A percentile compares a stretch with the other conserved stretches of the same genome.
phyloP scores from a whole-genome alignment of 1,284 basidiomycete species.

The Termitomyces sp. region DNA sequence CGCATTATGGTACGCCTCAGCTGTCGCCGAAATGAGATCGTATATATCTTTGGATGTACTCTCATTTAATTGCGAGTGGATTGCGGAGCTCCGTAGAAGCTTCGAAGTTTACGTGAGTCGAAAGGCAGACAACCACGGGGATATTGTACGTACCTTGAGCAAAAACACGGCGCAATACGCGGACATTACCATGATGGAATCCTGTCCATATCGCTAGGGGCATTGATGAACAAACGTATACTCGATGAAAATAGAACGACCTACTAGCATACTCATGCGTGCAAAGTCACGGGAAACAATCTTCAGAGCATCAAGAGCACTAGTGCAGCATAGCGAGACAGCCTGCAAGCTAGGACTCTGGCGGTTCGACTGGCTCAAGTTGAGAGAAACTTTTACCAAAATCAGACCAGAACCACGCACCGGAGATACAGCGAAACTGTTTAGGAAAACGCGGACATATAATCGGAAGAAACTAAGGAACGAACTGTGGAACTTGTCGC shows the following conservation, averaged over 20 bases:
- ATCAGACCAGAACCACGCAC: slow-evolving; percentile 31
- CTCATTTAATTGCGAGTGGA: slow-evolving; percentile 49
- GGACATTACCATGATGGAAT: slow-evolving; percentile 77
- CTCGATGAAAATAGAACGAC: slow-evolving; percentile 21
- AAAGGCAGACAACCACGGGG: slow-evolving; percentile 7
- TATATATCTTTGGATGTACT: slow-evolving; percentile 60
- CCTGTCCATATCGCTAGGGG: slow-evolving; percentile 71
- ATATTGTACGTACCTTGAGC: slow-evolving; percentile 48
- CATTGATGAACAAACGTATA: not conserved
- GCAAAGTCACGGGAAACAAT: slow-evolving; percentile 72
- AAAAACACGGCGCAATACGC: slow-evolving; percentile 78
- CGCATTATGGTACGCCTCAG: slow-evolving; percentile 70
- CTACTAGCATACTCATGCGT: slow-evolving; percentile 67
- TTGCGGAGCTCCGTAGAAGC: slow-evolving; percentile 62
- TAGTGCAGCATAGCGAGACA: slow-evolving; percentile 64
- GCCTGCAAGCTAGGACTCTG: slow-evolving; percentile 60
- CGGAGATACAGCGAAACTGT: slow-evolving; percentile 65
- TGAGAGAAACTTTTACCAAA: not conserved
- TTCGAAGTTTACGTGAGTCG: slow-evolving; percentile 25
- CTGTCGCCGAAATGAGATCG: slow-evolving; percentile 56
- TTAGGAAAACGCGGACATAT: slow-evolving; percentile 73
- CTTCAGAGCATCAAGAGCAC: slow-evolving; percentile 61
- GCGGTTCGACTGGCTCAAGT: slow-evolving; percentile 28
- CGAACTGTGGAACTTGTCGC: slow-evolving; percentile 65
- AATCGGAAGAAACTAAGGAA: slow-evolving; percentile 71